Conservation (phyloP, 345 rosid species). For the Trapa incisa region DNA sequence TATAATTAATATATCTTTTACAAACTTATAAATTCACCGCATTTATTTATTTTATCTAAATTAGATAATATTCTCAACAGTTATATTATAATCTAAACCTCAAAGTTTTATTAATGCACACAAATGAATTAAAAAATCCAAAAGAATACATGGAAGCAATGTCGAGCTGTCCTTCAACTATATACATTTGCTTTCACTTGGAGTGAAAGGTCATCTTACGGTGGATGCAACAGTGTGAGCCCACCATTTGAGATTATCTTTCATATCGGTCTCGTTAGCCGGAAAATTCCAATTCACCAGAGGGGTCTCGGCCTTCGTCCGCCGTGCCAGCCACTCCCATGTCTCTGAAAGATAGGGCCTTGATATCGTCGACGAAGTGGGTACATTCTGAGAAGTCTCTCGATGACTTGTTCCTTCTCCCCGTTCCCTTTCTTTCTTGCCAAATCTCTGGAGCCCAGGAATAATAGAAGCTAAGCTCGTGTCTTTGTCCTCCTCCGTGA, state of each 20-base stretch:
- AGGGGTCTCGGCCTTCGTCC: slow-evolving; percentile 21
- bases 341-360: slow-evolving; percentile 85
- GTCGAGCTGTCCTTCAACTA: too few species aligned
- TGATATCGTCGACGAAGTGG: slow-evolving; percentile 8
- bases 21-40: too few species aligned
- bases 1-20: too few species aligned
- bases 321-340: slow-evolving; percentile 42
- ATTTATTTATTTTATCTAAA: too few species aligned
- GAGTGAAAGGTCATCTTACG: slow-evolving; percentile 23
- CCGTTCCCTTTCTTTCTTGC: slow-evolving; percentile 15
- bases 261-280: slow-evolving; percentile 44
- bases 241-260: slow-evolving; percentile 59
- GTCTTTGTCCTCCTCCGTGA: slow-evolving; percentile 59
- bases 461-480: slow-evolving; percentile 57
- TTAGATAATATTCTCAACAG: too few species aligned
- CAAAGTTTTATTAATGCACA: too few species aligned
- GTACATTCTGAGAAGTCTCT: neutral
- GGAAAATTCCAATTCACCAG: slow-evolving; percentile 56
- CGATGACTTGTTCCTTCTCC: too few species aligned
- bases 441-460: slow-evolving; percentile 58
- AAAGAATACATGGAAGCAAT: too few species aligned
- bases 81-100: too few species aligned
- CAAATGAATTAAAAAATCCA: too few species aligned
- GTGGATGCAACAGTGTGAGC: slow-evolving; percentile 67
- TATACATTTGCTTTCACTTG: too few species aligned